Evolutionary conservation across 78 protist genomes (phyloP).

Genomic region (Creolimax fragrantissima): DNA sequence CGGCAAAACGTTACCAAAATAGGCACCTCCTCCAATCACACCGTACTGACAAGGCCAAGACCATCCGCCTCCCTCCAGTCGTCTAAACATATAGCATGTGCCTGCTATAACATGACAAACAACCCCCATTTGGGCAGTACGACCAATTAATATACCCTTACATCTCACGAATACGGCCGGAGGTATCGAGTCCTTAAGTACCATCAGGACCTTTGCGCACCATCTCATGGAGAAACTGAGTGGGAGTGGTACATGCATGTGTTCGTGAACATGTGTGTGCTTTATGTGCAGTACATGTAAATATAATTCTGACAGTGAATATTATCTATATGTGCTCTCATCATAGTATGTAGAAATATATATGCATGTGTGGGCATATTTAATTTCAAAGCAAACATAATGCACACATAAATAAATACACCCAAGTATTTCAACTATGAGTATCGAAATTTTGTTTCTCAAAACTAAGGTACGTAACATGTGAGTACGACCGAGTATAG

Average conservation of each 20-base stretch:
- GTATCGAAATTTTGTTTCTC: too few species aligned
- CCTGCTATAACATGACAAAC: not conserved
- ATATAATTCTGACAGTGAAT: not conserved
- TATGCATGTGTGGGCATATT: too few species aligned
- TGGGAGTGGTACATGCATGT: not conserved
- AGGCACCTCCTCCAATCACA: not conserved
- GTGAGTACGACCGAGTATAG: too few species aligned
- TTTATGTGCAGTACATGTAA: not conserved
- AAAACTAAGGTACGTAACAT: too few species aligned
- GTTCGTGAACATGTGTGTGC: not conserved
- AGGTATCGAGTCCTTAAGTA: not conserved
- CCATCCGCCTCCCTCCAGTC: not conserved
- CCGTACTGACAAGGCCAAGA: not conserved
- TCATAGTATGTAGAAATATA: too few species aligned
- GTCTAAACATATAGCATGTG: not conserved
- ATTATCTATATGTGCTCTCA: not conserved
- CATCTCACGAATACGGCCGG: not conserved
- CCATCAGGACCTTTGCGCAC: not conserved
- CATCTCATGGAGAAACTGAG: not conserved
- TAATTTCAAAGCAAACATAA: too few species aligned
- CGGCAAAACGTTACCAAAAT: not conserved
- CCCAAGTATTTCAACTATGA: too few species aligned
- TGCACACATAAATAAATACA: too few species aligned
- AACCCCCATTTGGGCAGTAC: not conserved
- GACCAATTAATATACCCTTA: not conserved